Conservation (phyloP, 1,139 yeast genomes). For the Yamadazyma sp. region DNA sequence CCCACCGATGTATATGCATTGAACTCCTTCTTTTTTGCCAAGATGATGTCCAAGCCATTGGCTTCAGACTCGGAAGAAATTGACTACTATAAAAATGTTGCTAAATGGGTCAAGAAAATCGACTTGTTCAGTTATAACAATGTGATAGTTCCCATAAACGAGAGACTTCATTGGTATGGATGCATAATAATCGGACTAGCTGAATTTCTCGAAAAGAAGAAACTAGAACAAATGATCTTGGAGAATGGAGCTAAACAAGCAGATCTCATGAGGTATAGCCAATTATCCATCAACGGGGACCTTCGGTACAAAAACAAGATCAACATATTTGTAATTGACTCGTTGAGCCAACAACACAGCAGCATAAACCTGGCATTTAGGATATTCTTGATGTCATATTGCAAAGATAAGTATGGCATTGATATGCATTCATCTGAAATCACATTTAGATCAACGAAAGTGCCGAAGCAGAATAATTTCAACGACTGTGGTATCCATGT, state of each 20-base stretch:
- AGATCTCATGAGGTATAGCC: background rate
- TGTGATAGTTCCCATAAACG: slow-evolving; percentile 81
- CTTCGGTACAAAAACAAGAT: slow-evolving; percentile 7
- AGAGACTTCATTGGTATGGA: slow-evolving; percentile 84
- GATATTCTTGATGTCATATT: slow-evolving; percentile 66
- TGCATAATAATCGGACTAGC: slow-evolving; percentile 60
- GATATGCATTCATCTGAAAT: slow-evolving; percentile 47
- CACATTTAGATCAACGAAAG: slow-evolving; percentile 49
- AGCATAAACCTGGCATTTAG: slow-evolving; percentile 57
- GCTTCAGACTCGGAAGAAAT: slow-evolving; percentile 12
- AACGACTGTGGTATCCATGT: slow-evolving; percentile 97
- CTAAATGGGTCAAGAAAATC: slow-evolving; percentile 76
- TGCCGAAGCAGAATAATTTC: slow-evolving; percentile 84
- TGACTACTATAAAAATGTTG: slow-evolving; percentile 61
- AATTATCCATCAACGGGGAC: background rate
- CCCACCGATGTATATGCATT: slow-evolving; percentile 54
- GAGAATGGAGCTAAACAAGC: background rate
- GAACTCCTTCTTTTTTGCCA: slow-evolving; percentile 83
- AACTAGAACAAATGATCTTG: slow-evolving; percentile 1
- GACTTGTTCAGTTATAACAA: slow-evolving; percentile 61
- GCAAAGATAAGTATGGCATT: slow-evolving; percentile 59
- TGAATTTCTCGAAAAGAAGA: slow-evolving; percentile 21
- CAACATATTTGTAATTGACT: slow-evolving; percentile 74
- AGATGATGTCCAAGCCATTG: slow-evolving; percentile 39
- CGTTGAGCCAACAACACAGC: slow-evolving; percentile 61